phyloP scores from a whole-genome alignment of 345 rosid genomes.

The Citrus medica region DNA sequence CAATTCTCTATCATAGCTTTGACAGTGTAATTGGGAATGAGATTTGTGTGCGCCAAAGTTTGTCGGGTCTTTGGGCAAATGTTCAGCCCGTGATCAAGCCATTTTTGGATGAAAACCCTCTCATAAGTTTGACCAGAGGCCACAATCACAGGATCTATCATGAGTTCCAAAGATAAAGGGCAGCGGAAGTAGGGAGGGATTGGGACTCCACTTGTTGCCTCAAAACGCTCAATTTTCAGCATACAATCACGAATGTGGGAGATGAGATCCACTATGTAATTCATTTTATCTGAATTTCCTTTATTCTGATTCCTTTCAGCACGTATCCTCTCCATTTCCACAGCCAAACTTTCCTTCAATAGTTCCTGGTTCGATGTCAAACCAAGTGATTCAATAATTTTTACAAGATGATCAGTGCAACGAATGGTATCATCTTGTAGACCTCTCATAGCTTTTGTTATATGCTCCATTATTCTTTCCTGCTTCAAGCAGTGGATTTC shows the following conservation, averaged over 20 bases:
- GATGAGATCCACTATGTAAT: conserved; percentile 51
- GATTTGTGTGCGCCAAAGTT: conserved; percentile 60
- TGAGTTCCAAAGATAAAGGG: conserved; percentile 84
- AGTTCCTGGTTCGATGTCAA: conserved; percentile 65
- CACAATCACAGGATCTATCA: conserved; percentile 90
- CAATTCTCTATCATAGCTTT: conserved; percentile 87
- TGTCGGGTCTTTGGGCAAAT: conserved; percentile 86
- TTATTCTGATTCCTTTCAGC: conserved; percentile 32
- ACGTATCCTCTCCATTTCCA: conserved; percentile 70
- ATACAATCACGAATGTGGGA: conserved; percentile 61
- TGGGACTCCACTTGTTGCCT: conserved; percentile 50
- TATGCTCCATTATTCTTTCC: conserved; percentile 40
- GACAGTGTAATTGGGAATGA: conserved; percentile 88
- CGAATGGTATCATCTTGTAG: conserved; percentile 45
- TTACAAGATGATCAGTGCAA: conserved; percentile 41
- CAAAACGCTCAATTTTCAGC: conserved; percentile 54
- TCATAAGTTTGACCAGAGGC: conserved; percentile 97
- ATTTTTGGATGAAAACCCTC: conserved; percentile 76
- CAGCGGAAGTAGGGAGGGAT: conserved; percentile 82
- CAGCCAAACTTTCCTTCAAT: conserved; percentile 73
- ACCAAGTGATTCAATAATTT: conserved; percentile 53
- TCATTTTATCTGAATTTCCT: conserved; percentile 37
- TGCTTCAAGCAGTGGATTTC: conserved; percentile 51
- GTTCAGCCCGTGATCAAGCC: conserved; percentile 77
- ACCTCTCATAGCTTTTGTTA: conserved; percentile 49